A percentile compares a stretch with the other conserved stretches of the same genome.
Conservation (phyloP, 129 eudicot species). For the Pittosporum tobira region DNA sequence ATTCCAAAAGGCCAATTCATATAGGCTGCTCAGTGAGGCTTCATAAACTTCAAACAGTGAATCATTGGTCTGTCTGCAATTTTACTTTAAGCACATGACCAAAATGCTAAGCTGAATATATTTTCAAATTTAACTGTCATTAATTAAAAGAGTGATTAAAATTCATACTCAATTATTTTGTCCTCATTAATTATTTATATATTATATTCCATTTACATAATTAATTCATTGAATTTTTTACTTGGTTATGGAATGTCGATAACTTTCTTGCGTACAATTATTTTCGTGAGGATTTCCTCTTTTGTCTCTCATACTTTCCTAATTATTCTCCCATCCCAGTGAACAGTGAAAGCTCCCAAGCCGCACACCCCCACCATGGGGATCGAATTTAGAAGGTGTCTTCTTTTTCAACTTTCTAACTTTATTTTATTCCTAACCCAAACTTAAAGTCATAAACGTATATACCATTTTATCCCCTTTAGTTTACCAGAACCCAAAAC, state of each 20-base stretch:
- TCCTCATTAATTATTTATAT: not conserved
- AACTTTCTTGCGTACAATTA: conserved; percentile 40
- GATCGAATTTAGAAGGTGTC: conserved; percentile 30
- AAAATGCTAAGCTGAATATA: not conserved
- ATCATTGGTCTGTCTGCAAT: too few relatives aligned
- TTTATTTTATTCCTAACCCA: conserved; percentile 47
- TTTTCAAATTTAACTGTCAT: not conserved
- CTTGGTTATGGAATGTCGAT: conserved; percentile 37
- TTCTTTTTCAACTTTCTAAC: conserved; percentile 23
- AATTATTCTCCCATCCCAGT: conserved; percentile 27
- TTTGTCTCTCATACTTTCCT: conserved; percentile 26
- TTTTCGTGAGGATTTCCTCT: conserved; percentile 34
- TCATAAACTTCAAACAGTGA: too few relatives aligned
- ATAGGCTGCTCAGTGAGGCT: too few relatives aligned
- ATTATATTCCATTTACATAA: not conserved
- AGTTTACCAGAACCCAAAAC: not conserved
- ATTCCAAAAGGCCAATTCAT: too few relatives aligned
- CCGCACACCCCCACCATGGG: conserved; percentile 27
- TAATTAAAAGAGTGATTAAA: not conserved
- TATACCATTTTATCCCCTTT: conserved; percentile 10
- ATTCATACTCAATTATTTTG: not conserved
- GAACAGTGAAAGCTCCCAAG: conserved; percentile 21
- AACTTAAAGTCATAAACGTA: conserved; percentile 19
- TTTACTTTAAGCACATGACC: too few relatives aligned
- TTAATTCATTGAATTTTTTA: conserved; percentile 8